A percentile compares a stretch with the other conserved stretches of the same genome.
phyloP scores from a whole-genome alignment of 1,139 yeast genomes.

The Kodamaea ohmeri region DNA sequence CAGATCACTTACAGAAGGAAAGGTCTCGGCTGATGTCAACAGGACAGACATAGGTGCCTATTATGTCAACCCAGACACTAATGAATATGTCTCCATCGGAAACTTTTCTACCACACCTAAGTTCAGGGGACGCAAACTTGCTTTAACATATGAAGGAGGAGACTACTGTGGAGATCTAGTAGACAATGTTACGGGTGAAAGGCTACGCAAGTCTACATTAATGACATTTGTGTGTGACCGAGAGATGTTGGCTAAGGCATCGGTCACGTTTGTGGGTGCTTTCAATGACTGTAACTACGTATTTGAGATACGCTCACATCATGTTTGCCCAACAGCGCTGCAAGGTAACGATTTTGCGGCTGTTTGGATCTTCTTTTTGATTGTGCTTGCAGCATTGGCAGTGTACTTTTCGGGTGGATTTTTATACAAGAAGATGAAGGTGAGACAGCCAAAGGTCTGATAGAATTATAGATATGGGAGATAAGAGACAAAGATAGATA shows the following conservation, averaged over 20 bases:
- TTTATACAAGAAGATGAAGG: constrained; percentile 34
- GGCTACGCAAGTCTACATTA: constrained; percentile 58
- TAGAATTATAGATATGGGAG: neutral
- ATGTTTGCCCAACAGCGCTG: constrained; percentile 84
- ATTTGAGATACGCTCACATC: constrained; percentile 82
- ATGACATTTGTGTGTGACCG: constrained; percentile 79
- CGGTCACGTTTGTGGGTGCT: constrained; percentile 68
- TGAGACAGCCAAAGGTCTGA: constrained; percentile 1
- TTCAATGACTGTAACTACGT: constrained; percentile 76
- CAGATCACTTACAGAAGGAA: constrained; percentile 34
- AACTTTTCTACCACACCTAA: constrained; percentile 56
- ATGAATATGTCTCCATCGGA: constrained; percentile 64
- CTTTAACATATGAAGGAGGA: constrained; percentile 71
- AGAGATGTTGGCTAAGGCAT: constrained; percentile 65
- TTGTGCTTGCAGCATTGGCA: constrained; percentile 50
- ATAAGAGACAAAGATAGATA: too few species aligned
- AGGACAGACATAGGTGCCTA: constrained; percentile 62
- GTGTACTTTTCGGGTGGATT: constrained; percentile 58
- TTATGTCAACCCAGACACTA: constrained; percentile 53
- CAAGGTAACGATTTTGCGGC: constrained; percentile 54
- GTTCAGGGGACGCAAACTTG: constrained; percentile 68
- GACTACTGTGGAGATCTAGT: constrained; percentile 53
- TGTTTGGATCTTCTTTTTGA: constrained; percentile 57
- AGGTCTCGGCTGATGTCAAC: constrained; percentile 39
- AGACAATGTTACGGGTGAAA: constrained; percentile 37